Evolutionary conservation across 306 rosid species (phyloP).

Genomic region (Castanea sativa): DNA sequence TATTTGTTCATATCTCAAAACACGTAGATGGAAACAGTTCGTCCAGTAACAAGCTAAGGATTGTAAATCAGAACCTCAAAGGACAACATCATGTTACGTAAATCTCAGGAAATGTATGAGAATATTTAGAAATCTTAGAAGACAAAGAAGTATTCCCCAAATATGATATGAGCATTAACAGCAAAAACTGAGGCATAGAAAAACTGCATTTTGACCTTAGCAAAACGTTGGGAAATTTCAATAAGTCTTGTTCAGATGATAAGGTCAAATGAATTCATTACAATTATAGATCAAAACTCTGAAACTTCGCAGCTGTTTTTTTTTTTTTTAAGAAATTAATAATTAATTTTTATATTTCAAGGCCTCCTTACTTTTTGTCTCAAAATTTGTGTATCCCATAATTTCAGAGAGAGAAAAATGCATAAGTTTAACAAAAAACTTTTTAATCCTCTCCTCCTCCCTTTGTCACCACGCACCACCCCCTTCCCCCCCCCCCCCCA

Average conservation of each 20-base stretch:
- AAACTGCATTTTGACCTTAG: neutral
- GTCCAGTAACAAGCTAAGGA: conserved; percentile 7
- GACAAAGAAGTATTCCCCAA: neutral
- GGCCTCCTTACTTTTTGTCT: neutral
- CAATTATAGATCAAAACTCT: neutral
- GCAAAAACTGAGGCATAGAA: neutral
- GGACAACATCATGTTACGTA: neutral
- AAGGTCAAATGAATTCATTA: too few relatives aligned
- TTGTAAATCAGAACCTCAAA: conserved; percentile 5
- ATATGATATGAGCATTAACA: neutral
- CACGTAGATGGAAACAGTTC: neutral
- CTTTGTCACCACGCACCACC: neutral
- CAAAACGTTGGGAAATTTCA: neutral
- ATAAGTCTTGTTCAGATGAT: too few relatives aligned
- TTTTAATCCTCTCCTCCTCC: too few relatives aligned
- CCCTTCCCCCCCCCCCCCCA: neutral
- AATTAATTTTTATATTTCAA: neutral
- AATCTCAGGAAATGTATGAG: neutral
- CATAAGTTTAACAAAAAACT: neutral
- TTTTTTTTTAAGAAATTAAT: neutral
- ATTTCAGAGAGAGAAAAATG: neutral
- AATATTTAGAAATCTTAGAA: neutral
- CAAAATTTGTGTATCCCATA: neutral
- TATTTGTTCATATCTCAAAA: too few relatives aligned
- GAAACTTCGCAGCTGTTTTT: neutral